These are phyloP conservation scores for Coniferiporia weirii DNA, from an alignment of 1,284 basidiomycete species.

Conservation along the genomic window DNA sequence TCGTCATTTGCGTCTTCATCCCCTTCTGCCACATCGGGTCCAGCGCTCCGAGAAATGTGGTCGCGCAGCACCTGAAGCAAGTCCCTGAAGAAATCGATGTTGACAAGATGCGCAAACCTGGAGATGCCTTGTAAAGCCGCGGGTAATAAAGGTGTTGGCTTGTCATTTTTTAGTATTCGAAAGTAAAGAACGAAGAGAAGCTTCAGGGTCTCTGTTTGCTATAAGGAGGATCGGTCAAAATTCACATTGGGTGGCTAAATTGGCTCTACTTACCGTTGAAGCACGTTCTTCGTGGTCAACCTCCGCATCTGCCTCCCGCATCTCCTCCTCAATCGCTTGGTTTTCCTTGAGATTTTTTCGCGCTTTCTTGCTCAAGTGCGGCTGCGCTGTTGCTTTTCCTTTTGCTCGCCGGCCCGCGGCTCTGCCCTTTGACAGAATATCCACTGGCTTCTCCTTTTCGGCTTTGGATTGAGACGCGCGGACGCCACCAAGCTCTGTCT, in stretches of 20 bases:
- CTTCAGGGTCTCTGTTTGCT: conserved; percentile 98
- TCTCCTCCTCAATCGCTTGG: conserved; percentile 82
- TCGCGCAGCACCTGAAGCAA: conserved; percentile 83
- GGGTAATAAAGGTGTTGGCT: conserved; percentile 79
- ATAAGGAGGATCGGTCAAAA: conserved; percentile 6
- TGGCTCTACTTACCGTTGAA: conserved; percentile 5
- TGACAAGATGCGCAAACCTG: conserved; percentile 93
- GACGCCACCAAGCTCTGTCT: conserved; percentile 75
- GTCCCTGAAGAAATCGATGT: conserved; percentile 98
- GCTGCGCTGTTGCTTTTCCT: conserved; percentile 56
- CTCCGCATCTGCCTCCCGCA: conserved; percentile 91
- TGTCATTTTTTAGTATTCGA: conserved; percentile 86
- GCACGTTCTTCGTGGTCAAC: conserved; percentile 86
- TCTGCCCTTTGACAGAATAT: conserved; percentile 43
- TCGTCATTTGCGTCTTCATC: conserved; percentile 39
- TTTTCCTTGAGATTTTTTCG: conserved; percentile 77
- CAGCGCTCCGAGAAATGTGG: conserved; percentile 54
- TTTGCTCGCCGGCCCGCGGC: conserved; percentile 45
- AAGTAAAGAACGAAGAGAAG: conserved; percentile 98
- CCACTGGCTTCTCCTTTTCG: conserved; percentile 48
- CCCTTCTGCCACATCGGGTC: conserved; percentile 21
- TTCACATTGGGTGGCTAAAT: not conserved
- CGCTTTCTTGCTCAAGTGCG: conserved; percentile 85
- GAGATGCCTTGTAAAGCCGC: conserved; percentile 90
- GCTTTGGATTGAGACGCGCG: conserved; percentile 65